These are phyloP conservation scores for Metroxylon sagu DNA, from an alignment of 176 grass and related monocot genomes.

Conservation along the genomic window DNA sequence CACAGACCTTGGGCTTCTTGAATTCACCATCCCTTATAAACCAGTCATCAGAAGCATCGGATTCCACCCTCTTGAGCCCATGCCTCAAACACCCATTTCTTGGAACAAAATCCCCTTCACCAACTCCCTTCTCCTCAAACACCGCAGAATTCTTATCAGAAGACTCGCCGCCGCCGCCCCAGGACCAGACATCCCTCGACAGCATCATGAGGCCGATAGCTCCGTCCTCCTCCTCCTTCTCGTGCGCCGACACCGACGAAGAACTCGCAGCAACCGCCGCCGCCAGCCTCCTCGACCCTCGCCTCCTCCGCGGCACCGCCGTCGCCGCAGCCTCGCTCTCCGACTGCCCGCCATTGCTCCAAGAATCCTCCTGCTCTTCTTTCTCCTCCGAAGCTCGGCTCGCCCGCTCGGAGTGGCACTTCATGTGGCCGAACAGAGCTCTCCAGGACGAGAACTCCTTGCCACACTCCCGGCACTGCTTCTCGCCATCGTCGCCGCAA, in stretches of 20 bases:
- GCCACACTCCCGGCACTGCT: conserved; percentile 26
- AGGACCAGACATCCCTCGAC: conserved; percentile 25
- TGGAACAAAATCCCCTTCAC: not conserved
- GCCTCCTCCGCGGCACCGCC: conserved; percentile 19
- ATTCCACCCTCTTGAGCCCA: not conserved
- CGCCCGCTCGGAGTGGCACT: conserved; percentile 19
- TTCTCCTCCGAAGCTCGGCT: conserved; percentile 2
- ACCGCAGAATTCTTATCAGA: conserved; percentile 4
- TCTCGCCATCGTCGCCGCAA: not conserved
- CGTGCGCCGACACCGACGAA: conserved; percentile 14
- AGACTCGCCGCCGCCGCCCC: conserved; percentile 4
- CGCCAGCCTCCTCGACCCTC: conserved; percentile 27
- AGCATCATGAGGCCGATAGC: conserved; percentile 55
- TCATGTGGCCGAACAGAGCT: conserved; percentile 15
- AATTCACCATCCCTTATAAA: not conserved
- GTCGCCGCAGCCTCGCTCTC: conserved; percentile 5
- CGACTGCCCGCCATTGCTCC: not conserved
- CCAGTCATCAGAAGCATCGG: not conserved
- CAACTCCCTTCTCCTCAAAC: not conserved
- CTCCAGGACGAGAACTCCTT: conserved; percentile 16
- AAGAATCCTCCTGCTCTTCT: not conserved
- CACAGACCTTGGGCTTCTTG: not conserved
- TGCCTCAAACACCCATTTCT: too few species aligned
- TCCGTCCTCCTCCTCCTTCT: conserved; percentile 38
- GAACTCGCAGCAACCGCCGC: conserved; percentile 10